Base-by-base conservation (phyloP, 371 early-diverging fungal genomes). In the Polyrhizophydium stewartii region DNA sequence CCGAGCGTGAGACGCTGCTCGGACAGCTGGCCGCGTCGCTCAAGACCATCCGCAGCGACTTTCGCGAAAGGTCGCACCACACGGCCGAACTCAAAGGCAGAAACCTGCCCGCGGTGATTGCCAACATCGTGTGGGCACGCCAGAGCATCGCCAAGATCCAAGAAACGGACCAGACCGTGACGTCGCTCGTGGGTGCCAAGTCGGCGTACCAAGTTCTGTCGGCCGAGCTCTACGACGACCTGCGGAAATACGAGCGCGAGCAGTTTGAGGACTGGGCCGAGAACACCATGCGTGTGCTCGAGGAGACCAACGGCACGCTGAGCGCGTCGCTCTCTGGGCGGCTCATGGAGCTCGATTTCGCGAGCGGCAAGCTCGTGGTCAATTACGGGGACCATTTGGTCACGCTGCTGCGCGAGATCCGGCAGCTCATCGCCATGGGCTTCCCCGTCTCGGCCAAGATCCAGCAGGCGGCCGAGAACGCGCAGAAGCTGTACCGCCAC, bases 301-400 rank as follows among this genome's bases (percentile, higher is more conserved):
- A 66, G 33, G 67, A 68, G 30, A 53, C 55, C 3, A 63, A 66
- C 49, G 53, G 65, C 16, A 17, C 60, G 0, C 51, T 68, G 50
- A 52, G 70, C 1, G 49, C 64, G 1, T 46, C 47, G 0, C 55
- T 46, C 50, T 56, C 58, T 22, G 72, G 75, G 0, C 40, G 66
- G 12, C 41, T 81, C 47, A 78, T 83, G 76, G 77, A 81, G 45
- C 66, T 83, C 33, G 73, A 78, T 55, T 64, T 55, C 24, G 37
- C 53, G 1, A 69, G 69, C 49, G 84, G 84, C 32, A 57, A 65
- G 32, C 62, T 83, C 30, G 33, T 55, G 22, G 81, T 83, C 28
- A 74, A 76, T 57, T 81, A 68, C 68, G 65, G 62, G 30, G 81
- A 81, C 22, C 46, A 65, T 1, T 56, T 78, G 21, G 76, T 76